Percentiles rank a stretch among this genome's conserved stretches.
phyloP scores from a whole-genome alignment of 2,329 filamentous ascomycete genomes.

The Neocucurbitaria cava region DNA sequence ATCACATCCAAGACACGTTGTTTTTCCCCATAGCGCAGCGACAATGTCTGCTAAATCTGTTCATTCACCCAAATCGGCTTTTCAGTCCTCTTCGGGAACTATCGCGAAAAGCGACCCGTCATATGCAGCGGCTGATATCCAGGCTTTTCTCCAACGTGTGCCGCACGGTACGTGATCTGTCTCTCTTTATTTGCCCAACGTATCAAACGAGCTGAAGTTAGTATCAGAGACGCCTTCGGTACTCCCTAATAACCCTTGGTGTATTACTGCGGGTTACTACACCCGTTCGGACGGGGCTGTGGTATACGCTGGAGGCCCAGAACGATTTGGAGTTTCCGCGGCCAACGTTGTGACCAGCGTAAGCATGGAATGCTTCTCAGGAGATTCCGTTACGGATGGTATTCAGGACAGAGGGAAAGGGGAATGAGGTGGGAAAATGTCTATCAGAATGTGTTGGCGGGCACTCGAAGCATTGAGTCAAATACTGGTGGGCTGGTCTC shows the following conservation, averaged over 20 bases:
- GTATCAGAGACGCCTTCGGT: background rate
- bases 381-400: background rate
- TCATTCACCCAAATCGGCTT: no score
- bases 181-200: background rate
- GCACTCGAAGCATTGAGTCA: background rate
- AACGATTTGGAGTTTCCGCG: background rate
- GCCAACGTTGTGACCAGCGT: background rate
- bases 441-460: background rate
- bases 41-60: no score
- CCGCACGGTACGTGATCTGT: background rate
- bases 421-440: background rate
- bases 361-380: background rate
- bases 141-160: background rate
- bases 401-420: background rate
- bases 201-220: background rate
- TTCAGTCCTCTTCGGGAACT: no score
- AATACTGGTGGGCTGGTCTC: background rate
- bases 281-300: background rate
- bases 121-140: background rate
- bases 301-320: background rate
- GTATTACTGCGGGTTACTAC: constrained; percentile 5
- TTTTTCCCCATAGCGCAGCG: no score
- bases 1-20: background rate
- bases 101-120: background rate
- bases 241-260: constrained; percentile 12